Evolutionary conservation across 2,329 filamentous ascomycete species (phyloP).

Genomic region (Aspergillus sp.): DNA sequence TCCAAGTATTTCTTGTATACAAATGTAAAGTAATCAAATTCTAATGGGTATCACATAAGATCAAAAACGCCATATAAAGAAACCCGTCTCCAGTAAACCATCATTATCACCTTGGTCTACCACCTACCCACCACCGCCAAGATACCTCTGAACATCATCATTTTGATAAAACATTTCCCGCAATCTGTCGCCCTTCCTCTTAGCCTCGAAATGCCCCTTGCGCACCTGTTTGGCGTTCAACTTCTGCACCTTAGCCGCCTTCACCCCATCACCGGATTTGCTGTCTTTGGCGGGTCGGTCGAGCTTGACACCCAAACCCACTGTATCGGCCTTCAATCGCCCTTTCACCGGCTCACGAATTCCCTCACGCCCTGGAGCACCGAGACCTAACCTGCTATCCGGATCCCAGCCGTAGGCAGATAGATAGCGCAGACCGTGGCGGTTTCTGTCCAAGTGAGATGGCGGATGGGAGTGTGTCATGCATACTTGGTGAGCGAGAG

Average conservation of each 20-base stretch:
- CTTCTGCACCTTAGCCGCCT: constrained; percentile 42
- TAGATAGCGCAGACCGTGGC: constrained; percentile 53
- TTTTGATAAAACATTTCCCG: constrained; percentile 68
- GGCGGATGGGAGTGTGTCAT: constrained; percentile 54
- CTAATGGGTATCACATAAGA: not conserved
- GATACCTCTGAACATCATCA: constrained; percentile 71
- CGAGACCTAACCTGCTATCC: constrained; percentile 63
- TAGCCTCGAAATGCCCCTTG: constrained; percentile 58
- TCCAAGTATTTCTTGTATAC: not conserved
- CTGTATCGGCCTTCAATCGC: constrained; percentile 65
- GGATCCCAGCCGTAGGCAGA: constrained; percentile 57
- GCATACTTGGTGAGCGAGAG: constrained; percentile 53
- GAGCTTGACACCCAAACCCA: constrained; percentile 62
- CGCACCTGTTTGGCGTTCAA: constrained; percentile 68
- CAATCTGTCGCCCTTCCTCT: constrained; percentile 59
- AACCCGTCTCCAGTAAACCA: not conserved
- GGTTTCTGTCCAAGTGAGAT: constrained; percentile 53
- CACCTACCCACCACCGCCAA: constrained; percentile 40
- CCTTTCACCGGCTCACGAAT: constrained; percentile 71
- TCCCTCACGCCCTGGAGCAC: constrained; percentile 61
- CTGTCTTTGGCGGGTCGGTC: constrained; percentile 22
- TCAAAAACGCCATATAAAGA: constrained; percentile 1
- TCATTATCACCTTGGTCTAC: not conserved
- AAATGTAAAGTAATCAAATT: not conserved
- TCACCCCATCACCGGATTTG: constrained; percentile 16